Conservation (phyloP, 768 basidiomycete species). For the Lentinula raphanica region DNA sequence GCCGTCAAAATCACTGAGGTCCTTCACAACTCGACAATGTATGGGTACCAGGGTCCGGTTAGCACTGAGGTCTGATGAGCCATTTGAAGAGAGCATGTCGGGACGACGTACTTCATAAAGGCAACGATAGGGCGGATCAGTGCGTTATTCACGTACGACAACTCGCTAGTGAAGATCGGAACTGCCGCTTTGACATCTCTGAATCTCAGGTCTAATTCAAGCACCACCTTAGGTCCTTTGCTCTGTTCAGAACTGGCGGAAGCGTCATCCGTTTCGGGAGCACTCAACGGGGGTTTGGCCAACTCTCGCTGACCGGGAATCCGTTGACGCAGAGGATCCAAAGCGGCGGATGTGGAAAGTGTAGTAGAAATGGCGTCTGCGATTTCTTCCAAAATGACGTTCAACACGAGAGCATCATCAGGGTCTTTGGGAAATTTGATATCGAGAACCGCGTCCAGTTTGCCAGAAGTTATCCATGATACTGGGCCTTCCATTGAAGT, state of each 20-base stretch:
- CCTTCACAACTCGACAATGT: constrained; percentile 81
- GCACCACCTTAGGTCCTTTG: constrained; percentile 50
- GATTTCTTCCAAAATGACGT: constrained; percentile 83
- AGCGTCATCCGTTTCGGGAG: constrained; percentile 48
- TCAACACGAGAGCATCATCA: constrained; percentile 61
- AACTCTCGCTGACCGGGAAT: constrained; percentile 87
- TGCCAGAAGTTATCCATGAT: constrained; percentile 97
- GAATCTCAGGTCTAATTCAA: constrained; percentile 94
- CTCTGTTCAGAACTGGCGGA: constrained; percentile 23
- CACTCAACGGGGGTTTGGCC: constrained; percentile 79
- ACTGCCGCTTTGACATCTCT: constrained; percentile 93
- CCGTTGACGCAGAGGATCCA: constrained; percentile 35
- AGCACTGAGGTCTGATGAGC: constrained; percentile 45
- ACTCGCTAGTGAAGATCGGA: constrained; percentile 82
- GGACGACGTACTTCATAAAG: constrained; percentile 83
- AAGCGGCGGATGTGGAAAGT: constrained; percentile 38
- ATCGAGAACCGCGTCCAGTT: constrained; percentile 93
- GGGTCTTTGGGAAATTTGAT: constrained; percentile 92
- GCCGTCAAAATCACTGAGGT: constrained; percentile 86
- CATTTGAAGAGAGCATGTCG: neutral
- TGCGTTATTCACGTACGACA: constrained; percentile 91
- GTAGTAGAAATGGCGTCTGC: constrained; percentile 79
- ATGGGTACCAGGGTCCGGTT: constrained; percentile 94
- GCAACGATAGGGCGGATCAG: constrained; percentile 94
- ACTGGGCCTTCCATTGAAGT: constrained; percentile 83